Conservation (phyloP, 768 basidiomycete genomes). For the Lyophyllum shimeji region DNA sequence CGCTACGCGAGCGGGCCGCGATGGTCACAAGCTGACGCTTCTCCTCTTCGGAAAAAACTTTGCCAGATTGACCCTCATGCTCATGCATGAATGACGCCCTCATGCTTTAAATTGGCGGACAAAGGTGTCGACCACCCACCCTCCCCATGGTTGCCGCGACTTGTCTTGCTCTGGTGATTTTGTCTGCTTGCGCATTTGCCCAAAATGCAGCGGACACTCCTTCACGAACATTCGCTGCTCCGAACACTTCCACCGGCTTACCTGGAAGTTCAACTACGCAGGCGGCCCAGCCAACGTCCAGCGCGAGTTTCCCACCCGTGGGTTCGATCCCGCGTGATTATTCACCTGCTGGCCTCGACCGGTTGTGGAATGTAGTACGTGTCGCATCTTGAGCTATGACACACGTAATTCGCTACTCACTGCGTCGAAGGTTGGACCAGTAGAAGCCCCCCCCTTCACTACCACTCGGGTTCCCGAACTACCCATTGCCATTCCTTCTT, state of each 20-base stretch:
- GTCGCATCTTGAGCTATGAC: background rate
- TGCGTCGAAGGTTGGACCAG: conserved; percentile 37
- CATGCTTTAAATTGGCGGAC: background rate
- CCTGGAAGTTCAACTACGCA: background rate
- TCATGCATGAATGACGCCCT: too few relatives aligned
- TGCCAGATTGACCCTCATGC: background rate
- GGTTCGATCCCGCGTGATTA: conserved; percentile 41
- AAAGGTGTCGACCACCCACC: background rate
- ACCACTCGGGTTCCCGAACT: conserved; percentile 40
- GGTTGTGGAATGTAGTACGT: conserved; percentile 39
- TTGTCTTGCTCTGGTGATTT: background rate
- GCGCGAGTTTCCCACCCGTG: conserved; percentile 33
- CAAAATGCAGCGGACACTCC: background rate
- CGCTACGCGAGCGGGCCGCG: background rate
- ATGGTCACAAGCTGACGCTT: conserved; percentile 1
- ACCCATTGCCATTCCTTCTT: conserved; percentile 40
- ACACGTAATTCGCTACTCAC: background rate
- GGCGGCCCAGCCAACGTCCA: background rate
- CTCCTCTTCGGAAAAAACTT: background rate
- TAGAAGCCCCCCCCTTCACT: conserved; percentile 43
- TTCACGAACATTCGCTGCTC: background rate
- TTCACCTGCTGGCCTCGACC: conserved; percentile 34
- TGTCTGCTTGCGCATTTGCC: background rate
- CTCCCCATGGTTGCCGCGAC: background rate
- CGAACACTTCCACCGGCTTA: background rate